Evolutionary conservation across 2,329 filamentous ascomycete genomes (phyloP).

Genomic region (Xylariaceae sp.): DNA sequence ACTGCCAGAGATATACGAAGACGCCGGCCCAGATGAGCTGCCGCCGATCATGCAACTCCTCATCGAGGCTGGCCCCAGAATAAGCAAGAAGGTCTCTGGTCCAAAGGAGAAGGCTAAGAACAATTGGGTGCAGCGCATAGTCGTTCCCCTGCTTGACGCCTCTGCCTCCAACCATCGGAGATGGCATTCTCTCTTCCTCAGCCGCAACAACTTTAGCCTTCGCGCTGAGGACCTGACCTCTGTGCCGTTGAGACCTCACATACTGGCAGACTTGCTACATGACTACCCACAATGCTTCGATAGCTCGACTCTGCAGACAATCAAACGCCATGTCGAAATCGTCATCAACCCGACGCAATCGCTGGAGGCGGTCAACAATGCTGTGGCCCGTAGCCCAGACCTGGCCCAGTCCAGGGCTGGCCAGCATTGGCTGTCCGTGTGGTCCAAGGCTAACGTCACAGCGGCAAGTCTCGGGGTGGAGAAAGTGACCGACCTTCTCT

Average conservation of each 20-base stretch:
- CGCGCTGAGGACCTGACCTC: conserved; percentile 14
- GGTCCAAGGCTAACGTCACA: background rate
- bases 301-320: background rate
- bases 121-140: conserved; percentile 15
- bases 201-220: conserved; percentile 20
- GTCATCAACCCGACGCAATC: background rate
- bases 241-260: conserved; percentile 13
- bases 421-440: background rate
- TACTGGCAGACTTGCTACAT: background rate
- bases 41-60: conserved; percentile 13
- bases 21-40: conserved; percentile 3
- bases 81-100: background rate
- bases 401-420: background rate
- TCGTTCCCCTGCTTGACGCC: conserved; percentile 17
- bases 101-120: background rate
- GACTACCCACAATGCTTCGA: background rate
- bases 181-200: conserved; percentile 26
- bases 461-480: background rate
- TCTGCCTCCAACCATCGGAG: conserved; percentile 23
- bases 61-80: background rate
- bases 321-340: background rate
- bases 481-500: background rate
- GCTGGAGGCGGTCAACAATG: background rate
- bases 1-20: conserved; percentile 9
- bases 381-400: background rate